Conservation (phyloP, 176 grass and related monocot species). For the Bothriochloa decipiens region DNA sequence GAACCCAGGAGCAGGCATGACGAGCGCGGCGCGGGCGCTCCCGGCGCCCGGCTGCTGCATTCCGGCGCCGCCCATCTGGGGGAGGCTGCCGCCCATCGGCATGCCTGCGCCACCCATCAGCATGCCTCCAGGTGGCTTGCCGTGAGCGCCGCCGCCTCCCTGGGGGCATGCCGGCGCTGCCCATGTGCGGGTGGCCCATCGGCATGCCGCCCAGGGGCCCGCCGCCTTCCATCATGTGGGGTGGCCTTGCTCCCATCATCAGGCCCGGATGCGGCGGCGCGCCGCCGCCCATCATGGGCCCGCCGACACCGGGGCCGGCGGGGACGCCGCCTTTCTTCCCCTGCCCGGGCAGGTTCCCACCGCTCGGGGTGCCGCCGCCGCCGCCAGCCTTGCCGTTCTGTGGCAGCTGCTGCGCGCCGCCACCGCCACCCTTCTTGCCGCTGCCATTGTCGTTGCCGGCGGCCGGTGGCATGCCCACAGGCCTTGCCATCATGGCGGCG, state of each 20-base stretch:
- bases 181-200: conserved; percentile 42
- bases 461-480: too few relatives aligned
- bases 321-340: conserved; percentile 36
- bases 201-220: conserved; percentile 54
- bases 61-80: conserved; percentile 35
- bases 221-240: conserved; percentile 32
- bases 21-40: too few relatives aligned
- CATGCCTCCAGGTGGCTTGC: background rate
- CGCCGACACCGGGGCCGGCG: background rate
- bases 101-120: conserved; percentile 45
- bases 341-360: conserved; percentile 20
- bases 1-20: conserved; percentile 15
- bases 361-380: conserved; percentile 40
- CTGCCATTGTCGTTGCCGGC: background rate
- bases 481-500: too few relatives aligned
- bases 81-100: conserved; percentile 50
- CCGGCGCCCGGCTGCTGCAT: conserved; percentile 34
- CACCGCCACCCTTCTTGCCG: conserved; percentile 49
- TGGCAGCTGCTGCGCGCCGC: too few relatives aligned
- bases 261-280: conserved; percentile 31
- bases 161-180: background rate
- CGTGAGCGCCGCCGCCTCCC: background rate
- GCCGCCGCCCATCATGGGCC: conserved; percentile 24
- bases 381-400: too few relatives aligned
- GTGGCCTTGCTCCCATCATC: conserved; percentile 33